Evolutionary conservation across 2,329 filamentous ascomycete genomes (phyloP), one percentile per base, ranked within the genome.

Genomic region (Alternaria sp.): DNA sequence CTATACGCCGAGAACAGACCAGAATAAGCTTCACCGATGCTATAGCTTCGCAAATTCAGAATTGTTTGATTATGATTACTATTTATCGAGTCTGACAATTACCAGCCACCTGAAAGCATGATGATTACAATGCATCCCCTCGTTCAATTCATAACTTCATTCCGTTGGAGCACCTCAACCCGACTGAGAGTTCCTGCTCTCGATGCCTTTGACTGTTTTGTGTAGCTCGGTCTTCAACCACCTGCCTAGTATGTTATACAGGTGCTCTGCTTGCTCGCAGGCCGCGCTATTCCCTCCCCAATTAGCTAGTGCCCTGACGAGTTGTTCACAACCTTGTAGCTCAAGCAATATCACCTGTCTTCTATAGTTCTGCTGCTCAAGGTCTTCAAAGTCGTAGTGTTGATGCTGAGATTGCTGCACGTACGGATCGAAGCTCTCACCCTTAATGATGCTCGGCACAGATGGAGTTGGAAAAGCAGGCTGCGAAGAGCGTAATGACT

Each of bases 221-320:
- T 65, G 68, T 49, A 75, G 54, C 60, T 75, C 69, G 44, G 64
- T 72, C 67, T 75, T 74, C 48, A 77, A 51, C 74, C 74, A 77
- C 28, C 70, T 66, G 34, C 74, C 73, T 4, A 77, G 60, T 12
- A 72, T 65, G 59, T 72, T 71, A 47, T 75, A 77, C 44, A 76
- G 44, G 28, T 70, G 74, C 61, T 72, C 68, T 1, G 70, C 71
- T 53, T 74, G 70, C 43, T 69, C 71, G 5, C 58, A 61, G 9
- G 46, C 14, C 30, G 62, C 62, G 8, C 63, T 61, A 7, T 67
- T 55, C 14, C 68, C 62, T 16, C 57, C 57, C 73, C 74, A 75
- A 48, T 65, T 69, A 18, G 70, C 71, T 51, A 77, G 51, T 36
- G 72, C 70, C 11, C 75, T 70, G 8, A 77, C 68, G 26, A 77